Conservation (phyloP, 2,329 filamentous ascomycete genomes). For the Leptographium flavum region DNA sequence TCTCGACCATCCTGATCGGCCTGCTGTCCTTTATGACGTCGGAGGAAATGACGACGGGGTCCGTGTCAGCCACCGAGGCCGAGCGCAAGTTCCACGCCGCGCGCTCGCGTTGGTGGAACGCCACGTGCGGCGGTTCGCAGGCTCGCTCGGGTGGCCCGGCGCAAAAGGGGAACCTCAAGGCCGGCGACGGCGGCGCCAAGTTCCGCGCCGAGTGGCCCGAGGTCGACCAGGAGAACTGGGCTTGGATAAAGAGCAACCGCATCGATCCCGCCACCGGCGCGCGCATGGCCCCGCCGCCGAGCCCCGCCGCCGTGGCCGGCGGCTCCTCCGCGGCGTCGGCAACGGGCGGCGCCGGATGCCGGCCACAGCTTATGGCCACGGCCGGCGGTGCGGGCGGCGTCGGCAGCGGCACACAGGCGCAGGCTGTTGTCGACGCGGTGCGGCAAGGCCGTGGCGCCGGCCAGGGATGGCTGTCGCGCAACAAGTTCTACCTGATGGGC, state of each 20-base stretch:
- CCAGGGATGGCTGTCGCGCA: slow-evolving; percentile 65
- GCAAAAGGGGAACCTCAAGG: slow-evolving; percentile 68
- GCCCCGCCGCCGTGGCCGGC: slow-evolving; percentile 7
- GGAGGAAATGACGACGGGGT: slow-evolving; percentile 96
- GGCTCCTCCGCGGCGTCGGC: not conserved
- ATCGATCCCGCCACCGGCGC: slow-evolving; percentile 67
- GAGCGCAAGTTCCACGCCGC: slow-evolving; percentile 69
- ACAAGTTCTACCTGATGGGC: slow-evolving; percentile 63
- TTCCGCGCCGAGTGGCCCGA: slow-evolving; percentile 86
- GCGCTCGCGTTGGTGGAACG: slow-evolving; percentile 90
- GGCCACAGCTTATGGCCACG: slow-evolving; percentile 43
- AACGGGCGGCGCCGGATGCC: slow-evolving; percentile 19
- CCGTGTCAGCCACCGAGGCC: slow-evolving; percentile 58
- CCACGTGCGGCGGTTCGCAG: slow-evolving; percentile 72
- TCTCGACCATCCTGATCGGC: slow-evolving; percentile 89
- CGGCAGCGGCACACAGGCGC: slow-evolving; percentile 46
- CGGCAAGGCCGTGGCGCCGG: slow-evolving; percentile 67
- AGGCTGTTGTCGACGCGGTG: slow-evolving; percentile 63
- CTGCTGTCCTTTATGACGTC: slow-evolving; percentile 96
- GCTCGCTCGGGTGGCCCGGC: slow-evolving; percentile 33
- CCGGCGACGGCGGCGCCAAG: slow-evolving; percentile 82
- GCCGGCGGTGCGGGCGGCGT: slow-evolving; percentile 17
- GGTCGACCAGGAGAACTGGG: slow-evolving; percentile 76
- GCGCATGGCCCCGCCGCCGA: slow-evolving; percentile 31
- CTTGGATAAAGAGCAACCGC: slow-evolving; percentile 74